phyloP scores from a whole-genome alignment of 208 protist genomes.

The Vickermania spadyakhi region DNA sequence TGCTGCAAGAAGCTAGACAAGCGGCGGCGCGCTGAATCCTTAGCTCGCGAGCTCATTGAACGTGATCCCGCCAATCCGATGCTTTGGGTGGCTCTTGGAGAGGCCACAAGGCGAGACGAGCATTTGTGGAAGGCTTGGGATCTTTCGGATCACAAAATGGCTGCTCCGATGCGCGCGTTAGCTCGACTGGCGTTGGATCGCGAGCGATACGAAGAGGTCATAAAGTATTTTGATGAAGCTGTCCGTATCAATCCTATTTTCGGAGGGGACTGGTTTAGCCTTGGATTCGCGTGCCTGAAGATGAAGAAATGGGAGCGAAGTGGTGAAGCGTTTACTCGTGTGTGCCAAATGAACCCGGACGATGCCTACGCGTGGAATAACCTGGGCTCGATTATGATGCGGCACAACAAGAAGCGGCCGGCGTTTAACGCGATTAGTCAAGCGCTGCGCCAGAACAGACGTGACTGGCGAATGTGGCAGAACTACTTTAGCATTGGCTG shows the following conservation, averaged over 20 bases:
- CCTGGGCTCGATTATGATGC: constrained; percentile 78
- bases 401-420: constrained; percentile 56
- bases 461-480: constrained; percentile 89
- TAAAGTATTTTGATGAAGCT: constrained; percentile 86
- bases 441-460: constrained; percentile 74
- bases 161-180: constrained; percentile 82
- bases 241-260: constrained; percentile 84
- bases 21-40: constrained; percentile 70
- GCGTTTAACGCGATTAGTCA: constrained; percentile 89
- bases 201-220: constrained; percentile 78
- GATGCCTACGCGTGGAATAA: constrained; percentile 91
- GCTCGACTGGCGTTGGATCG: constrained; percentile 72
- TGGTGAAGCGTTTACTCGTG: constrained; percentile 81
- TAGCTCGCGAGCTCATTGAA: constrained; percentile 75
- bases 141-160: constrained; percentile 65
- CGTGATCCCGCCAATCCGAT: constrained; percentile 77
- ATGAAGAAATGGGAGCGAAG: constrained; percentile 59
- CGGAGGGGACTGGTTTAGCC: constrained; percentile 88
- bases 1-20: constrained; percentile 88
- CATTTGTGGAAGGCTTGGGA: constrained; percentile 90
- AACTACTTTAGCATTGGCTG: constrained; percentile 88
- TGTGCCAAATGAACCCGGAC: constrained; percentile 84
- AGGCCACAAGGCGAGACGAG: constrained; percentile 75
- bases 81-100: constrained; percentile 85
- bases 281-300: constrained; percentile 77